Conservation (phyloP, 2,329 filamentous ascomycete genomes). For the Botrytis sinoallii region DNA sequence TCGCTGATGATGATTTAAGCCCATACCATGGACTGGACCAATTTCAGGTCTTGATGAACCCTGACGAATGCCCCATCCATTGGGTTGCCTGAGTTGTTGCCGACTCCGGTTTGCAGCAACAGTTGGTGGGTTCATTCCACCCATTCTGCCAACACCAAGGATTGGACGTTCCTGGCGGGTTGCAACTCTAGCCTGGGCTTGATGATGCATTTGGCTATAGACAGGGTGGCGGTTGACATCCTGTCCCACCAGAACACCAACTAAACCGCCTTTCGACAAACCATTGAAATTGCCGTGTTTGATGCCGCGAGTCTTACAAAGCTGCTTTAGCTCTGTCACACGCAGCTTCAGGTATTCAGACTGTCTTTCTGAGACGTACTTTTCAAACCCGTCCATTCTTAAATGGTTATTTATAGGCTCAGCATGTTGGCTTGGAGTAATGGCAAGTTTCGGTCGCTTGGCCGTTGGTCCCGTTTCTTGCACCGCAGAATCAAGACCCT, state of each 20-base stretch:
- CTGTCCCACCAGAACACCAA: neutral
- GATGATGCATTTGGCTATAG: neutral
- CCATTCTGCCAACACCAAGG: neutral
- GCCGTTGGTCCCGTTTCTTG: neutral
- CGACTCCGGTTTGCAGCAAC: accelerated
- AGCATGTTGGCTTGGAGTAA: too few relatives aligned
- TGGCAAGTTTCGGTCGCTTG: too few relatives aligned
- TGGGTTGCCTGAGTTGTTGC: neutral
- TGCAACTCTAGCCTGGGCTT: neutral
- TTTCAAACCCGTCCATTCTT: too few relatives aligned
- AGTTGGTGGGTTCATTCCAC: neutral
- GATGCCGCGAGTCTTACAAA: neutral
- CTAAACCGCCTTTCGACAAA: neutral
- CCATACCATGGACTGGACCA: neutral
- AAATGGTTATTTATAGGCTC: too few relatives aligned
- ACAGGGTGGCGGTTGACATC: neutral
- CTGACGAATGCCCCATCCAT: neutral
- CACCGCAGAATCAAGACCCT: accelerated
- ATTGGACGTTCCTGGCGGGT: too few relatives aligned
- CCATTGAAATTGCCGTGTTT: accelerated
- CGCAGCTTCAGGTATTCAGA: neutral
- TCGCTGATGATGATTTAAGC: too few relatives aligned
- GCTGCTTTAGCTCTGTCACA: neutral
- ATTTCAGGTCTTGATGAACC: accelerated
- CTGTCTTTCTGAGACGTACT: neutral